Conservation (phyloP, 1,284 basidiomycete species). For the Rhizoctonia solani region DNA sequence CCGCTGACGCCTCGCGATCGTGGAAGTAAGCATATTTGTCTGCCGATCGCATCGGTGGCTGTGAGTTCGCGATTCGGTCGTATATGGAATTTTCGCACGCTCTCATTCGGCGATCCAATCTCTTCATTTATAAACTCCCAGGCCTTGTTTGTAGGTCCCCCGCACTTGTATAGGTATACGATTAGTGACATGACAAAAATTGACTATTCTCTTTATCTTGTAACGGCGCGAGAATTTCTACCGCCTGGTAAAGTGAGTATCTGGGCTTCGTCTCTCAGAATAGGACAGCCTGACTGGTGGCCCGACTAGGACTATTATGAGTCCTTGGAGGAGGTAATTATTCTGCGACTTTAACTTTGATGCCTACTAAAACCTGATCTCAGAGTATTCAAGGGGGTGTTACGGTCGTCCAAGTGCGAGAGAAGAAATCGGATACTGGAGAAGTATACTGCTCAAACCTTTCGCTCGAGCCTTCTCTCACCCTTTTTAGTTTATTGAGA, state of each 20-base stretch:
- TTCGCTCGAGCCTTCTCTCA: not conserved
- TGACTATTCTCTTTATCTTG: conserved; percentile 84
- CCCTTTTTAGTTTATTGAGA: conserved; percentile 68
- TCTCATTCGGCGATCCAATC: too few relatives aligned
- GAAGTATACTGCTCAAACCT: conserved; percentile 59
- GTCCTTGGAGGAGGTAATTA: conserved; percentile 72
- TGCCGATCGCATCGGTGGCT: too few relatives aligned
- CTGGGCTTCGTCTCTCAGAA: too few relatives aligned
- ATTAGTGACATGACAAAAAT: conserved; percentile 44
- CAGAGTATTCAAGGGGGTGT: conserved; percentile 85
- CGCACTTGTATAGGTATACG: too few relatives aligned
- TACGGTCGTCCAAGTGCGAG: conserved; percentile 86
- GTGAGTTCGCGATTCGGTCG: too few relatives aligned
- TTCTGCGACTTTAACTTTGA: not conserved
- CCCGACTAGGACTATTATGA: conserved; percentile 81
- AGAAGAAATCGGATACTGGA: conserved; percentile 78
- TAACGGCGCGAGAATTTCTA: conserved; percentile 80
- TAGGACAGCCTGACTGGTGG: too few relatives aligned
- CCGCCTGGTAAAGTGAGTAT: conserved; percentile 72
- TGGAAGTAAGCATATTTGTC: too few relatives aligned
- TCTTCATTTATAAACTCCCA: too few relatives aligned
- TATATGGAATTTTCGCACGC: too few relatives aligned
- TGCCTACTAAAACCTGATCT: conserved; percentile 19
- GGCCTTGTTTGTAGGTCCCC: not conserved
- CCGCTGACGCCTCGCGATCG: too few relatives aligned